Base-by-base conservation (phyloP, 441 rosid genomes). In the Bocquillonia castaneifolia region DNA sequence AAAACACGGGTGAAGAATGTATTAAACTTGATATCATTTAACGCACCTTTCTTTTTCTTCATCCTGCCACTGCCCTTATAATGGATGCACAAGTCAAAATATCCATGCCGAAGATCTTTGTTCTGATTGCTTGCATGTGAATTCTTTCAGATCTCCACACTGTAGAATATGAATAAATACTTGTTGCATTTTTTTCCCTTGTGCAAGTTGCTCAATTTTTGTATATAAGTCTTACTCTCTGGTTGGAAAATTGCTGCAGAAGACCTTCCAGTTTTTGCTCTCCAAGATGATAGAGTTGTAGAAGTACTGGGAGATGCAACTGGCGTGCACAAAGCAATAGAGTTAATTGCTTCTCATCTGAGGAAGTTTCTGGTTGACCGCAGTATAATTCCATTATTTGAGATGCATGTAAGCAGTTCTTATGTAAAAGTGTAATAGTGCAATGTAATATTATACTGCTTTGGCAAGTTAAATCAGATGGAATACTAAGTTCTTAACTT, bases 321-420 rank as follows among this genome's bases (percentile, higher is more conserved):
- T 74, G 85, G 89, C 52, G 97, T 94, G 77, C 97, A 92, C 74
- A 91, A 84, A 80, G 92, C 90, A 59, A 71, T 94, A 75, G 97
- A 94, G 87, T 86, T 93, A 56, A 87, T 94, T 74, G 96, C 92
- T 53, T 88, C 94, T 83, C 96, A 89, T 72, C 86, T 94, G 66
- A 85, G 97, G 73, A 94, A 92, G 86, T 94, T 94, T 78, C 79
- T 94, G 63, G 99, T 94, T 69, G 99, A 94, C 73, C 97, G 91
- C 70, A 85, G 96, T 78, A 84, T 94, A 69, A 91, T 94, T 67
- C 94, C 90, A 18, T 80, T 80, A 63, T 91, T 91, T 85, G 97
- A 94, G 82, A 84, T 82, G 75, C 91, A 86, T 59, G 99, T 91
- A 74, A 77, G 85, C 51, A 63, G 48, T 76, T 75, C 37, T 57